A percentile compares a stretch with the other conserved stretches of the same genome.
Evolutionary conservation across 495 filamentous ascomycete species (phyloP).

Genomic region (Talaromyces wortmannii): DNA sequence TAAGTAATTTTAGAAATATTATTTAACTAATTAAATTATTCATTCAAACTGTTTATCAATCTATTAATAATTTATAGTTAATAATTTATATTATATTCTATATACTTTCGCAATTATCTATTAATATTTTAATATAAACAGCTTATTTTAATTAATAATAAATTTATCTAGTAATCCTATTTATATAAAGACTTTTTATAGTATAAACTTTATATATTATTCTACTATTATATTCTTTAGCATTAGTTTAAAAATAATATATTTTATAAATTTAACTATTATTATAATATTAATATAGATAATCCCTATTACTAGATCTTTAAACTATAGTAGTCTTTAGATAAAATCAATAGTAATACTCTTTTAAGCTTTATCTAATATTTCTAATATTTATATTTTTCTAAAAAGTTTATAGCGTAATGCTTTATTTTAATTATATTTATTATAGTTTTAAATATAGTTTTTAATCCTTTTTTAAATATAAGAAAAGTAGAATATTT

Average conservation of each 20-base stretch:
- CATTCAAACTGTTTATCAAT: not conserved
- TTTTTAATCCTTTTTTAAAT: not conserved
- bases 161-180: constrained; percentile 3
- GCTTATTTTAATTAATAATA: constrained; percentile 6
- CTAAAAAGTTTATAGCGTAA: constrained; percentile 1
- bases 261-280: constrained; percentile 8
- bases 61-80: constrained; percentile 1
- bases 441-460: constrained; percentile 9
- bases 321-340: not conserved
- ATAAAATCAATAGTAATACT: constrained; percentile 17
- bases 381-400: constrained; percentile 9
- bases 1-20: too few species aligned
- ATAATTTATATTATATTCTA: not conserved
- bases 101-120: not conserved
- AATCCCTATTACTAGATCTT: not conserved
- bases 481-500: constrained; percentile 5
- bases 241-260: constrained; percentile 5
- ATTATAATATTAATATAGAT: constrained; percentile 2
- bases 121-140: constrained; percentile 8
- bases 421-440: not conserved
- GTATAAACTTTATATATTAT: not conserved
- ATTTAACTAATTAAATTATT: constrained; percentile 1
- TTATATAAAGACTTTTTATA: constrained; percentile 2
- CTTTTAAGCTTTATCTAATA: constrained; percentile 3
- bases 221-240: constrained; percentile 1